Conservation (phyloP, 225 moss, liverwort and hornwort species). For the Anthoceros angustus region DNA sequence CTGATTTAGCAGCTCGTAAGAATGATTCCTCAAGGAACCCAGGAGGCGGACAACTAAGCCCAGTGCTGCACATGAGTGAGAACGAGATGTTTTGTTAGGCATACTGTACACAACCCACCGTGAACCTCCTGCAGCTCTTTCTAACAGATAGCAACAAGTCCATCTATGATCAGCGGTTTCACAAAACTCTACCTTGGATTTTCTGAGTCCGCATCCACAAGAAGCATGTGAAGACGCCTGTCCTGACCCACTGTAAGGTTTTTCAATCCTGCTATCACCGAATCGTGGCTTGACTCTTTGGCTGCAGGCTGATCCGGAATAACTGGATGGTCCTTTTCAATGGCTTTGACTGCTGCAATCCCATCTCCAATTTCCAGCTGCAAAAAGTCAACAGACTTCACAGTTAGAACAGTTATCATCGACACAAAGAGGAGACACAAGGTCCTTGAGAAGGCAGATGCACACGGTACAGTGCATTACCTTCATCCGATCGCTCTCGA, state of each 20-base stretch:
- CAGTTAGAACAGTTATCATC: neutral
- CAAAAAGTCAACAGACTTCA: neutral
- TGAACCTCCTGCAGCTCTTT: neutral
- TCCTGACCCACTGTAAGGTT: neutral
- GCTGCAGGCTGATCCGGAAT: neutral
- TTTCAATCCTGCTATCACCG: neutral
- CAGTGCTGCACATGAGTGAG: slow-evolving; percentile 31
- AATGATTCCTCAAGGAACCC: slow-evolving; percentile 75
- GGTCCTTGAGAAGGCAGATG: neutral
- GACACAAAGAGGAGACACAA: neutral
- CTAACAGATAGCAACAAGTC: neutral
- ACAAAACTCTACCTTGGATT: slow-evolving; percentile 50
- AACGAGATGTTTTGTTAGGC: neutral
- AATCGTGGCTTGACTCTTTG: slow-evolving; percentile 3
- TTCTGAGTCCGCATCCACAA: slow-evolving; percentile 80
- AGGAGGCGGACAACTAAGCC: slow-evolving; percentile 79
- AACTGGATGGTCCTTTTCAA: slow-evolving; percentile 20
- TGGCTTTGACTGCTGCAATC: slow-evolving; percentile 42
- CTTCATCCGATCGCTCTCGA: slow-evolving; percentile 78
- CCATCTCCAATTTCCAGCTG: slow-evolving; percentile 69
- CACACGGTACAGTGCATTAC: slow-evolving; percentile 12
- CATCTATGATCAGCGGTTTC: neutral
- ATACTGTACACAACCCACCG: too few species aligned
- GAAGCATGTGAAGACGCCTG: slow-evolving; percentile 48
- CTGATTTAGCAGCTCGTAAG: slow-evolving; percentile 40